Conservation (phyloP, 129 eudicot species). For the Kitagawia praeruptora region DNA sequence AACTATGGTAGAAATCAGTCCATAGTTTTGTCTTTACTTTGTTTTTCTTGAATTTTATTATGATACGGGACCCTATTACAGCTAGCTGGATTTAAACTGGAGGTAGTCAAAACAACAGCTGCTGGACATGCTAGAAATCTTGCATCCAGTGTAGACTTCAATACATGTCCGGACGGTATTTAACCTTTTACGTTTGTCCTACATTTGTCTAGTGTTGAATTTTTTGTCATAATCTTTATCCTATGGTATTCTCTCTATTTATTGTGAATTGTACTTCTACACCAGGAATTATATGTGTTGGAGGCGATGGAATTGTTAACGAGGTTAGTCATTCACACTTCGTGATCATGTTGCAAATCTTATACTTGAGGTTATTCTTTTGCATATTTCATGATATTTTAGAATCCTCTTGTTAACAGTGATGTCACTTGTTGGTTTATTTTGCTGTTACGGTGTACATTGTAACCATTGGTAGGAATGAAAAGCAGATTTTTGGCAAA, state of each 20-base stretch:
- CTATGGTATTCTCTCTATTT: neutral
- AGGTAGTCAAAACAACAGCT: slow-evolving; percentile 89
- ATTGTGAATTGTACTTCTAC: slow-evolving; percentile 17
- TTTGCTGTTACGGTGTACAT: neutral
- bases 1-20: neutral
- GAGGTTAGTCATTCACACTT: slow-evolving; percentile 49
- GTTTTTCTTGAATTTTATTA: neutral
- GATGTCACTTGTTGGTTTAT: neutral
- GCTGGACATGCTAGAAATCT: slow-evolving; percentile 97
- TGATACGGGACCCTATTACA: slow-evolving; percentile 19
- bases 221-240: neutral
- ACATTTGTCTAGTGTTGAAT: neutral
- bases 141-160: slow-evolving; percentile 75
- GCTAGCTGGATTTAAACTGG: slow-evolving; percentile 93
- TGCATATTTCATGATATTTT: neutral
- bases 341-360: neutral
- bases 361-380: neutral
- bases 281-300: slow-evolving; percentile 96
- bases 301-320: slow-evolving; percentile 97
- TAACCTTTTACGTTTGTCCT: neutral
- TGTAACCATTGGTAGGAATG: neutral
- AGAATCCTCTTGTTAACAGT: neutral
- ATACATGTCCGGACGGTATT: slow-evolving; percentile 95
- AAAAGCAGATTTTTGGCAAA: neutral
- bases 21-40: neutral